phyloP scores from a whole-genome alignment of 2,329 filamentous ascomycete species.

The Aspergillus phoenicis region DNA sequence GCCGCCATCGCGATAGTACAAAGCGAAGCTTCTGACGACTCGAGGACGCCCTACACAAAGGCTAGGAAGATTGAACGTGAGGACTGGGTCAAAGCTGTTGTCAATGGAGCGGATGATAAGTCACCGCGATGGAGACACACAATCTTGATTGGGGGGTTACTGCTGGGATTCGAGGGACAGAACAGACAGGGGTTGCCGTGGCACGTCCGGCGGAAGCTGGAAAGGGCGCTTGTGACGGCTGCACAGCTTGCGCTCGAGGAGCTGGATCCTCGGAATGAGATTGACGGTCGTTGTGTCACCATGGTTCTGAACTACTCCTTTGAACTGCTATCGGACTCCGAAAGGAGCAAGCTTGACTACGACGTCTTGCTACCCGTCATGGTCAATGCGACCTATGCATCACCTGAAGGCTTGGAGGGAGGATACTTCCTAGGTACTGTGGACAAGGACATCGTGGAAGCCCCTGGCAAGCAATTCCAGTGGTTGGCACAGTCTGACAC shows the following conservation, averaged over 20 bases:
- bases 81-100: conserved; percentile 62
- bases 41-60: conserved; percentile 36
- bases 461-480: conserved; percentile 57
- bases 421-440: conserved; percentile 74
- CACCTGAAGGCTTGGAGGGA: conserved; percentile 71
- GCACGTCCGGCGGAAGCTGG: conserved; percentile 66
- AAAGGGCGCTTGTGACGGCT: conserved; percentile 72
- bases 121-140: conserved; percentile 79
- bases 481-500: conserved; percentile 66
- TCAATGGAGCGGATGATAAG: conserved; percentile 62
- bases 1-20: conserved; percentile 58
- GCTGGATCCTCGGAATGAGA: conserved; percentile 52
- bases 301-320: conserved; percentile 78
- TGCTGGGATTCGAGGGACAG: conserved; percentile 73
- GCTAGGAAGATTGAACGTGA: conserved; percentile 58
- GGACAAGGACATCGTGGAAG: conserved; percentile 65
- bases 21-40: conserved; percentile 45
- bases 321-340: conserved; percentile 65
- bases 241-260: conserved; percentile 72
- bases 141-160: conserved; percentile 74
- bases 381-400: conserved; percentile 68
- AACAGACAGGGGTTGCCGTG: conserved; percentile 65
- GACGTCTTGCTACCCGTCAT: conserved; percentile 71
- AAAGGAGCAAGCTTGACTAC: conserved; percentile 64
- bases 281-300: conserved; percentile 59